phyloP scores from a whole-genome alignment of 2,329 filamentous ascomycete species.

The Diaporthe nobilis region DNA sequence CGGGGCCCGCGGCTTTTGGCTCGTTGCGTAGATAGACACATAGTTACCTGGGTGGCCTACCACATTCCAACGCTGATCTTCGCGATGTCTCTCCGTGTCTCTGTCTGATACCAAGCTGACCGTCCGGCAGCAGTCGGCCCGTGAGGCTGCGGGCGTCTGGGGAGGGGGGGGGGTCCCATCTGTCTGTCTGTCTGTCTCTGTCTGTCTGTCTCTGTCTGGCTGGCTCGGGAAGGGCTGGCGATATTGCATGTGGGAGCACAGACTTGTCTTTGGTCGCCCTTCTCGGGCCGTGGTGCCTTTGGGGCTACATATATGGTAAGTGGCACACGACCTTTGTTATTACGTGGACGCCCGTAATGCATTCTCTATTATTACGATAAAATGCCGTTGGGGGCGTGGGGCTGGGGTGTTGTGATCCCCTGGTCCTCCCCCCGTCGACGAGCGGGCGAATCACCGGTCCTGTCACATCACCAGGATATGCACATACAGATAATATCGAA shows the following conservation, averaged over 20 bases:
- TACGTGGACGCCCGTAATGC: not conserved
- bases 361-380: not conserved
- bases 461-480: constrained; percentile 27
- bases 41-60: not conserved
- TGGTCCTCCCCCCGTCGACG: not conserved
- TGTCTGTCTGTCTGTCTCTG: not conserved
- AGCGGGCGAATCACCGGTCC: not conserved
- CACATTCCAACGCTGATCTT: not conserved
- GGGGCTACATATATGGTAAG: not conserved
- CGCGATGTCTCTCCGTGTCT: constrained; percentile 10
- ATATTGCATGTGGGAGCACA: constrained; percentile 33
- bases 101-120: not conserved
- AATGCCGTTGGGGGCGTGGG: not conserved
- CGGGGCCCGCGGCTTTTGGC: constrained; percentile 12
- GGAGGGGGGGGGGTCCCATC: too few species aligned
- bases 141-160: constrained; percentile 1
- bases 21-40: not conserved
- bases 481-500: constrained; percentile 24
- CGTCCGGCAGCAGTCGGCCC: constrained; percentile 12
- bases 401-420: constrained; percentile 5
- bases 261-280: constrained; percentile 17
- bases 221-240: constrained; percentile 1
- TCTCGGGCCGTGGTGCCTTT: constrained; percentile 29
- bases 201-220: constrained; percentile 1
- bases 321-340: constrained; percentile 7